Percentiles rank a stretch among this genome's conserved stretches.
These are phyloP conservation scores for Talaromyces borbonicus DNA, from an alignment of 495 filamentous ascomycete species.

Conservation along the genomic window DNA sequence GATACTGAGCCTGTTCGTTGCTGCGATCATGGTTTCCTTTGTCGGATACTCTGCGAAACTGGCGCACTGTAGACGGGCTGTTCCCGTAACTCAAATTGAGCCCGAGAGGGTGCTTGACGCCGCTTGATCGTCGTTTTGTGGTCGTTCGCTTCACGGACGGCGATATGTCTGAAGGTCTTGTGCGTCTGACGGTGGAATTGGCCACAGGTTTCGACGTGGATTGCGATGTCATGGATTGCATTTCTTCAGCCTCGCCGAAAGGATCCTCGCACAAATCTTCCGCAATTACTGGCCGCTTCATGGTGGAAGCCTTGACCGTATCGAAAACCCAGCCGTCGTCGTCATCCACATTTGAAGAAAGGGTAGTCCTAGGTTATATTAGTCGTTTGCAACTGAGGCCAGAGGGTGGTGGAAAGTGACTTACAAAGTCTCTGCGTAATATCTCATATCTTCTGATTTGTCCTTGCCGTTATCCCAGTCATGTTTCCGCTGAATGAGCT, in stretches of 20 bases:
- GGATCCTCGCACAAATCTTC: slow-evolving; percentile 26
- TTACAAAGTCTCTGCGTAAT: slow-evolving; percentile 82
- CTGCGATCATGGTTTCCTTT: slow-evolving; percentile 39
- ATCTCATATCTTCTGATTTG: slow-evolving; percentile 53
- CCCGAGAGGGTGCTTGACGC: slow-evolving; percentile 64
- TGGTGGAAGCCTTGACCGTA: slow-evolving; percentile 64
- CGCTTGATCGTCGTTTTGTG: slow-evolving; percentile 41
- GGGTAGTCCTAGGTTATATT: slow-evolving; percentile 41
- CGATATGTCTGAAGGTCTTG: slow-evolving; percentile 37
- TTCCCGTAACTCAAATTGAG: slow-evolving; percentile 88
- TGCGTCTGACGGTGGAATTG: slow-evolving; percentile 43
- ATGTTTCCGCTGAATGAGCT: slow-evolving; percentile 77
- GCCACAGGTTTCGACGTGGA: slow-evolving; percentile 27
- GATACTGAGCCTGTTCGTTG: slow-evolving; percentile 22
- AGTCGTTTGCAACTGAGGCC: not conserved
- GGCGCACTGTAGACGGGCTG: slow-evolving; percentile 74
- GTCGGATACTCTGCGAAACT: slow-evolving; percentile 81
- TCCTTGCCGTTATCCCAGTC: slow-evolving; percentile 61
- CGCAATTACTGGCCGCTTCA: slow-evolving; percentile 30
- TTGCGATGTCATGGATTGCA: slow-evolving; percentile 30
- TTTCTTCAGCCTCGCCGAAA: slow-evolving; percentile 29
- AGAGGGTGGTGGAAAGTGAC: slow-evolving; percentile 11
- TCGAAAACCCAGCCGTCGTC: slow-evolving; percentile 97
- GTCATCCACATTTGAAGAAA: slow-evolving; percentile 52
- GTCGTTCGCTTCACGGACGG: slow-evolving; percentile 34